phyloP scores from a whole-genome alignment of 805 yeast species.

The Ogataea saltuana region DNA sequence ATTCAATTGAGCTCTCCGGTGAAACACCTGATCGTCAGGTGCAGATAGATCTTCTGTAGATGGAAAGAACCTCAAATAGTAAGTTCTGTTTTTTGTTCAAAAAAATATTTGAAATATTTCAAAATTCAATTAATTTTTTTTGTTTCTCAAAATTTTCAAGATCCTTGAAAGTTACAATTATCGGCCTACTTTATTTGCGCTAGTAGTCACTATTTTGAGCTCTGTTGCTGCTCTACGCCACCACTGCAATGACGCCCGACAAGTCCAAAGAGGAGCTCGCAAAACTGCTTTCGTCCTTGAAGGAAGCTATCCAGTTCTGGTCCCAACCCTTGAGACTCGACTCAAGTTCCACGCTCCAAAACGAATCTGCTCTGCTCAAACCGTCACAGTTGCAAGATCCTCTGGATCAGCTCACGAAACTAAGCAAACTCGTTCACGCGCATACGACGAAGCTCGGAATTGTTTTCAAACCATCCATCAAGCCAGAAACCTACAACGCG shows the following conservation, averaged over 20 bases:
- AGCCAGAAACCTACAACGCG: conserved; percentile 41
- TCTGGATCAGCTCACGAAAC: conserved; percentile 57
- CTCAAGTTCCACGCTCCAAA: neutral
- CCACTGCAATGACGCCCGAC: conserved; percentile 10
- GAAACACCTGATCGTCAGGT: no score
- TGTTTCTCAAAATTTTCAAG: neutral
- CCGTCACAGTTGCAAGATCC: conserved; percentile 43
- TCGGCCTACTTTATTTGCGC: no score
- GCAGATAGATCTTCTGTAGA: no score
- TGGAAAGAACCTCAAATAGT: no score
- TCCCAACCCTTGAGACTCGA: conserved; percentile 11
- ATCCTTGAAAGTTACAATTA: neutral
- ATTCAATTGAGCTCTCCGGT: no score
- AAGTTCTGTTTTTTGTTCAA: neutral
- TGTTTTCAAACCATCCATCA: conserved; percentile 61
- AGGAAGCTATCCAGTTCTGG: conserved; percentile 25
- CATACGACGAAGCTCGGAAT: conserved; percentile 78
- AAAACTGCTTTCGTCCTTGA: conserved; percentile 21
- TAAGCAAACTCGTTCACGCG: conserved; percentile 62
- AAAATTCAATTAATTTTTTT: neutral
- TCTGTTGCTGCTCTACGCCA: no score
- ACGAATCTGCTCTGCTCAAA: conserved; percentile 10
- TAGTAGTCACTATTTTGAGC: no score
- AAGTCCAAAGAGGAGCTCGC: conserved; percentile 17
- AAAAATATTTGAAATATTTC: neutral